Conservation (phyloP, 306 rosid genomes). For the Vigna mungo region DNA sequence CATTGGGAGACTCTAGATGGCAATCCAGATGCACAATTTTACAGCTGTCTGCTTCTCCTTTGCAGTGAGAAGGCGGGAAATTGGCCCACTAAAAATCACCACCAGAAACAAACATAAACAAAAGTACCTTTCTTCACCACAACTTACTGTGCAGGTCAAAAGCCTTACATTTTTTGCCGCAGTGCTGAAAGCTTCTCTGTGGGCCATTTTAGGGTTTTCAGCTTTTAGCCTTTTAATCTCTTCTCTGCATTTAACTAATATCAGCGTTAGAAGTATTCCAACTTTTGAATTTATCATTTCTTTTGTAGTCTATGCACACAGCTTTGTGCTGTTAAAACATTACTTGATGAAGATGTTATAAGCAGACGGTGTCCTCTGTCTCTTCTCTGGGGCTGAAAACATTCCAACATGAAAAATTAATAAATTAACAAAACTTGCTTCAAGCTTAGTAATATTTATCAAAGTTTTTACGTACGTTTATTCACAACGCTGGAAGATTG, state of each 20-base stretch:
- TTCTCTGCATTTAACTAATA: neutral
- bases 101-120: neutral
- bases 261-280: neutral
- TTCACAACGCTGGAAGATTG: neutral
- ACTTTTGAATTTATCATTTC: too few species aligned
- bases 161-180: constrained; percentile 16
- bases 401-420: neutral
- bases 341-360: constrained; percentile 22
- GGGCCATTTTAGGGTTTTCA: constrained; percentile 8
- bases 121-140: neutral
- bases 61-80: neutral
- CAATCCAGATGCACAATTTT: neutral
- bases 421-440: neutral
- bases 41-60: neutral
- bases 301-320: too few species aligned
- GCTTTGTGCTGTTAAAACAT: neutral
- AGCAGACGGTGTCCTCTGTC: constrained; percentile 11
- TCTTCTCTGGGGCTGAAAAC: constrained; percentile 18
- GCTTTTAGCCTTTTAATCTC: constrained; percentile 22
- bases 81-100: neutral
- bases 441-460: neutral
- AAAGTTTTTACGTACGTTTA: constrained; percentile 1
- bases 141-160: neutral
- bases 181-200: constrained; percentile 22
- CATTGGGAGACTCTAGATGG: neutral